Evolutionary conservation across 768 basidiomycete genomes (phyloP).

Genomic region (Lentinula aciculospora): DNA sequence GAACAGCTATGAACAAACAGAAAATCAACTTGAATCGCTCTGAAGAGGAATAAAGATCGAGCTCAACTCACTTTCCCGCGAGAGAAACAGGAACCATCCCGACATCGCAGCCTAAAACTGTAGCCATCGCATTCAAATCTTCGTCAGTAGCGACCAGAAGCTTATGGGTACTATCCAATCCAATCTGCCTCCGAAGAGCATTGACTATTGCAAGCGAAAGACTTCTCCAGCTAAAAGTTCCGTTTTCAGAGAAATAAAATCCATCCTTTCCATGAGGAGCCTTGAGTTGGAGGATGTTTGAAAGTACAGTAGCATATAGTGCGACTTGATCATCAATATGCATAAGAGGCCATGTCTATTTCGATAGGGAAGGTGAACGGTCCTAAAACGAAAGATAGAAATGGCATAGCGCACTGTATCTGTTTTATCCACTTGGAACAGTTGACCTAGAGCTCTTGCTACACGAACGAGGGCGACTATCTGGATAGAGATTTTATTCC

Average conservation of each 20-base stretch:
- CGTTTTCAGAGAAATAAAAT: constrained; percentile 12
- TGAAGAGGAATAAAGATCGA: background rate
- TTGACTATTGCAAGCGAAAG: constrained; percentile 8
- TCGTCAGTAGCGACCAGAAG: constrained; percentile 2
- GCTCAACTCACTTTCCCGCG: constrained; percentile 7
- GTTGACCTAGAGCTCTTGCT: constrained; percentile 3
- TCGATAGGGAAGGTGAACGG: background rate
- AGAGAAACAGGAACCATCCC: constrained; percentile 7
- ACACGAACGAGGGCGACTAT: constrained; percentile 8
- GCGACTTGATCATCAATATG: constrained; percentile 3
- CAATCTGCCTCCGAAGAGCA: background rate
- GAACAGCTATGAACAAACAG: background rate
- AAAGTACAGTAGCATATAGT: background rate
- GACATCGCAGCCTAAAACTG: constrained; percentile 3
- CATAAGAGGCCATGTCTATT: constrained; percentile 9
- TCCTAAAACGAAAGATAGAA: background rate
- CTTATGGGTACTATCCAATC: background rate
- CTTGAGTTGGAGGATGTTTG: background rate
- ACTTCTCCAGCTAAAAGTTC: constrained; percentile 9
- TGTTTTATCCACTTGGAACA: constrained; percentile 5
- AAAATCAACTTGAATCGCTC: background rate
- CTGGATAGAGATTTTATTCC: constrained; percentile 12
- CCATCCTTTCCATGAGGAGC: constrained; percentile 9
- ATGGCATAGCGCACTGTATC: background rate
- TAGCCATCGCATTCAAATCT: constrained; percentile 3